phyloP scores from a whole-genome alignment of 805 yeast genomes.

The Kodamaea laetipori region DNA sequence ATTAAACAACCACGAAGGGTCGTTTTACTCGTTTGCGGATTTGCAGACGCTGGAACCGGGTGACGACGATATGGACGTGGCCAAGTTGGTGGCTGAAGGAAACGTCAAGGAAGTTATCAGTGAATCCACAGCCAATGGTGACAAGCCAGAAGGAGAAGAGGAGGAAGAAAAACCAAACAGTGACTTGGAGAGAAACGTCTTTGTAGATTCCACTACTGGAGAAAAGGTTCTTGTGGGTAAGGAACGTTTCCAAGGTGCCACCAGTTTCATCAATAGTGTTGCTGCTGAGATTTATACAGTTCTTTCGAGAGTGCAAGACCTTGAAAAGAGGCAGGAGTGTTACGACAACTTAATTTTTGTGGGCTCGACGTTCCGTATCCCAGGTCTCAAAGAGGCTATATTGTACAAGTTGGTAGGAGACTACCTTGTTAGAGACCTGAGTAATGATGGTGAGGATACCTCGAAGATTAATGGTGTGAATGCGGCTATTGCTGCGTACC shows the following conservation, averaged over 20 bases:
- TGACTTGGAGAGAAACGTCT: constrained; percentile 72
- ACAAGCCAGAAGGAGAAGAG: constrained; percentile 25
- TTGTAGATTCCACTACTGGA: constrained; percentile 59
- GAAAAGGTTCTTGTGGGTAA: constrained; percentile 72
- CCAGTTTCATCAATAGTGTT: constrained; percentile 55
- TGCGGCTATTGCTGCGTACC: constrained; percentile 44
- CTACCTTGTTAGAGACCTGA: constrained; percentile 47
- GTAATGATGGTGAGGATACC: constrained; percentile 25
- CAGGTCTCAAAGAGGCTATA: constrained; percentile 75
- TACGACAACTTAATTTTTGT: constrained; percentile 80
- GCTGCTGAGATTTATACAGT: constrained; percentile 55
- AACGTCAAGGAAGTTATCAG: constrained; percentile 33
- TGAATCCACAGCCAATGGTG: constrained; percentile 24
- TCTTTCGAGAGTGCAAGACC: constrained; percentile 61
- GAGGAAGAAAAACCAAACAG: constrained; percentile 53
- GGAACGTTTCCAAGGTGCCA: constrained; percentile 84
- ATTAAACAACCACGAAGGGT: constrained; percentile 64
- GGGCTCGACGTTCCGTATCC: constrained; percentile 76
- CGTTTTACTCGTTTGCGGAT: constrained; percentile 63
- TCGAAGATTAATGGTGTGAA: constrained; percentile 33
- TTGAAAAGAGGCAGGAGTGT: constrained; percentile 73
- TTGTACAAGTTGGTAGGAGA: constrained; percentile 58
- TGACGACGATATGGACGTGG: constrained; percentile 81
- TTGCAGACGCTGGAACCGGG: constrained; percentile 28
- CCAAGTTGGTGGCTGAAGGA: constrained; percentile 81